Conservation (phyloP, 805 yeast species). For the Pichia insulana region DNA sequence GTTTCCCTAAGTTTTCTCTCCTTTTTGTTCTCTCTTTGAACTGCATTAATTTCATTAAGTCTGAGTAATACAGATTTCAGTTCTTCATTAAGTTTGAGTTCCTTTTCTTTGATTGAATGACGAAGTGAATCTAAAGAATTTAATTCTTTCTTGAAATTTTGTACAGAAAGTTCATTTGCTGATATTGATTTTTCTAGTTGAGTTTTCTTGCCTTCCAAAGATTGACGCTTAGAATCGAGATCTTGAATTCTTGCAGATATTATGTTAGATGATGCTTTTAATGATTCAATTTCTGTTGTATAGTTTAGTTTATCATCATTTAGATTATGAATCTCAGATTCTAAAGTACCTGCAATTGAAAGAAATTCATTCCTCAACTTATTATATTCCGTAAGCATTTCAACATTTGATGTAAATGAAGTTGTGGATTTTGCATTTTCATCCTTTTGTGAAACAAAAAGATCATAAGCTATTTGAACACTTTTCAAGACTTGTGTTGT, state of each 20-base stretch:
- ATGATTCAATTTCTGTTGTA: slow-evolving; percentile 27
- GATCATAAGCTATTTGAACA: slow-evolving; percentile 18
- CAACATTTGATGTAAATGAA: slow-evolving; percentile 31
- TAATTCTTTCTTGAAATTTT: slow-evolving; percentile 19
- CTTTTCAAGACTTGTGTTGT: slow-evolving; percentile 39
- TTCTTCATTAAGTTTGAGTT: slow-evolving; percentile 52
- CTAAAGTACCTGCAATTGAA: slow-evolving; percentile 46
- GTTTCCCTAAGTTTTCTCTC: slow-evolving; percentile 69
- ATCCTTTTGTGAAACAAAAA: slow-evolving; percentile 11
- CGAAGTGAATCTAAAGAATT: slow-evolving; percentile 27
- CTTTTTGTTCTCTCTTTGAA: slow-evolving; percentile 63
- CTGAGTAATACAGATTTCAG: slow-evolving; percentile 50
- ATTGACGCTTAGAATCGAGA: slow-evolving; percentile 26
- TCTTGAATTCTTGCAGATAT: slow-evolving; percentile 30
- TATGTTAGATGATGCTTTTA: slow-evolving; percentile 30
- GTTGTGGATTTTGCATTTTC: slow-evolving; percentile 11
- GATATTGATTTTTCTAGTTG: slow-evolving; percentile 19
- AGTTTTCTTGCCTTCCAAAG: slow-evolving; percentile 22
- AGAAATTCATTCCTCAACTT: slow-evolving; percentile 47
- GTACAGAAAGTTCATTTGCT: slow-evolving; percentile 28
- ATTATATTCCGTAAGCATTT: slow-evolving; percentile 51
- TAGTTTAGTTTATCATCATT: slow-evolving; percentile 32
- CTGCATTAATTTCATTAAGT: slow-evolving; percentile 67
- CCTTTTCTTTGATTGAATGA: slow-evolving; percentile 36
- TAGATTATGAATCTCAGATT: slow-evolving; percentile 40